A percentile compares a stretch with the other conserved stretches of the same genome.
Conservation (phyloP, 805 yeast genomes). For the Middelhovenomyces tepae region DNA sequence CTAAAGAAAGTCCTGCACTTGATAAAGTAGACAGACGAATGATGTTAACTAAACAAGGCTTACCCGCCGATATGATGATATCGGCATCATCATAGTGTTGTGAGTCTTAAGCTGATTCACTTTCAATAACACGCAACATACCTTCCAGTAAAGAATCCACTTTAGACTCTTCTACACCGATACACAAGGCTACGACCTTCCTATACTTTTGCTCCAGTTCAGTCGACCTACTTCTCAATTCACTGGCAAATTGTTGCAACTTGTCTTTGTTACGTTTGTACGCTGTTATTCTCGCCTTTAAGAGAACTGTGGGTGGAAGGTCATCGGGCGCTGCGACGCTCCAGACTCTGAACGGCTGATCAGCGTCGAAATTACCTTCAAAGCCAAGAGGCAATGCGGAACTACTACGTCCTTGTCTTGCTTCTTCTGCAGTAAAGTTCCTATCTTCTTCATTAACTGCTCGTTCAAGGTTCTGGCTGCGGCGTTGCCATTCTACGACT, state of each 20-base stretch:
- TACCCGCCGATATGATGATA: too few relatives aligned
- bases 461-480: conserved; percentile 48
- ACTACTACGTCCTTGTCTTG: conserved; percentile 26
- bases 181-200: conserved; percentile 79
- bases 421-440: conserved; percentile 34
- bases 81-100: too few relatives aligned
- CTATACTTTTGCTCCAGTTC: conserved; percentile 70
- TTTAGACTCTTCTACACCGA: conserved; percentile 72
- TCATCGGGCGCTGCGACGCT: conserved; percentile 29
- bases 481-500: conserved; percentile 44
- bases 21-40: too few relatives aligned
- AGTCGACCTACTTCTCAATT: conserved; percentile 44
- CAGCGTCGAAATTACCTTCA: conserved; percentile 68
- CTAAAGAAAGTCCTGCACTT: too few relatives aligned
- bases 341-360: conserved; percentile 77
- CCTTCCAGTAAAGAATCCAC: conserved; percentile 80
- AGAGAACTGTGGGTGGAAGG: conserved; percentile 41
- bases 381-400: conserved; percentile 22
- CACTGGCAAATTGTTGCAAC: conserved; percentile 43
- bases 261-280: conserved; percentile 60
- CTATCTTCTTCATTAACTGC: conserved; percentile 58
- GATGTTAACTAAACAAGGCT: too few relatives aligned
- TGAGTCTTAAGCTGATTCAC: too few relatives aligned
- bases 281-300: conserved; percentile 74
- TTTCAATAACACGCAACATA: conserved; percentile 81